phyloP scores from a whole-genome alignment of 805 yeast species.

The Kockiozyma suomiensis region DNA sequence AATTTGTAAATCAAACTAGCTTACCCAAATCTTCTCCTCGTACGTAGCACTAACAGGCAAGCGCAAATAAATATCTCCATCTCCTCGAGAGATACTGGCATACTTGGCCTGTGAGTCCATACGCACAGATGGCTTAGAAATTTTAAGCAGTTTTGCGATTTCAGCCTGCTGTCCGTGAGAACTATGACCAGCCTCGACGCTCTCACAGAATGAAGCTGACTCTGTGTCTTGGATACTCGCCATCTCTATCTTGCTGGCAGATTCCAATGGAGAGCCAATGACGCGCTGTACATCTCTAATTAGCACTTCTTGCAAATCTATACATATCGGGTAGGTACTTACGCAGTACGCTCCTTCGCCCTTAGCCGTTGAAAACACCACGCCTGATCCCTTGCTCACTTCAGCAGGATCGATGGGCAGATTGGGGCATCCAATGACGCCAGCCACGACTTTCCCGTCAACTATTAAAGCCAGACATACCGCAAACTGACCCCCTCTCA shows the following conservation, averaged over 20 bases:
- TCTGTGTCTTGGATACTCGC: slow-evolving; percentile 48
- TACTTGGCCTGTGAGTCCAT: slow-evolving; percentile 97
- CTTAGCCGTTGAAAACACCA: slow-evolving; percentile 68
- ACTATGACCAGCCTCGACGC: slow-evolving; percentile 94
- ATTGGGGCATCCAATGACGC: slow-evolving; percentile 97
- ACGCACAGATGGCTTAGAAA: slow-evolving; percentile 63
- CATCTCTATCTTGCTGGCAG: slow-evolving; percentile 53
- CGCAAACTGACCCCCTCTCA: slow-evolving; percentile 95
- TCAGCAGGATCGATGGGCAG: slow-evolving; percentile 55
- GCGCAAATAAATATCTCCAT: slow-evolving; percentile 89
- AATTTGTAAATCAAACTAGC: neutral
- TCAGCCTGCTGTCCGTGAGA: slow-evolving; percentile 81
- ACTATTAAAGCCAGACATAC: slow-evolving; percentile 89
- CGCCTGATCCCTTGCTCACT: slow-evolving; percentile 55
- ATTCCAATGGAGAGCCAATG: slow-evolving; percentile 33
- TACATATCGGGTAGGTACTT: slow-evolving; percentile 44
- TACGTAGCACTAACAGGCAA: slow-evolving; percentile 76
- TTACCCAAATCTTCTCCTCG: slow-evolving; percentile 86
- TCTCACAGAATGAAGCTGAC: slow-evolving; percentile 76
- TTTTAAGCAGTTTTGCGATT: slow-evolving; percentile 66
- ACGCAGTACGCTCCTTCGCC: slow-evolving; percentile 66
- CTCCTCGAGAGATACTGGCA: slow-evolving; percentile 86
- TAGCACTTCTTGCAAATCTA: neutral
- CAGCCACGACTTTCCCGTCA: slow-evolving; percentile 81
- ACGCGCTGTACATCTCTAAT: slow-evolving; percentile 11